Conservation (phyloP, 768 basidiomycete genomes). For the Lactarius trivialis region DNA sequence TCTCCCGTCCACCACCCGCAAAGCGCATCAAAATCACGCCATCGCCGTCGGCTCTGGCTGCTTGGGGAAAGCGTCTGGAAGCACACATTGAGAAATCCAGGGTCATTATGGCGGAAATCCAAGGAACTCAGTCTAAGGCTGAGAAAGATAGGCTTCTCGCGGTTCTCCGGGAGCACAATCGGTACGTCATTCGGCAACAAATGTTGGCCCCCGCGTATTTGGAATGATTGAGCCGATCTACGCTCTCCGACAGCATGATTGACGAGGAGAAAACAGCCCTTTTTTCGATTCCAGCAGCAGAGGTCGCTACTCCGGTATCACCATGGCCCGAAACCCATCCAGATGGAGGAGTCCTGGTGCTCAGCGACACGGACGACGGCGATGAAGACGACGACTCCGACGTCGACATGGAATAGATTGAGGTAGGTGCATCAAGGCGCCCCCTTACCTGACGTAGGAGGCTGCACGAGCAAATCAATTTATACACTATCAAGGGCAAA, state of each 20-base stretch:
- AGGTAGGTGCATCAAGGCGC: slow-evolving; percentile 12
- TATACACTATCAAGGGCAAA: neutral
- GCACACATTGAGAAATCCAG: slow-evolving; percentile 46
- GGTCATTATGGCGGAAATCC: slow-evolving; percentile 40
- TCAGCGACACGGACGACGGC: slow-evolving; percentile 41
- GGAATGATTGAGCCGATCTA: slow-evolving; percentile 6
- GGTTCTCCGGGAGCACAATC: slow-evolving; percentile 42
- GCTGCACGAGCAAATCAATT: neutral
- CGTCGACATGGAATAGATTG: slow-evolving; percentile 5
- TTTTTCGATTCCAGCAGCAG: slow-evolving; percentile 2
- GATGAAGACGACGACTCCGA: slow-evolving; percentile 27
- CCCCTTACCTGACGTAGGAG: neutral
- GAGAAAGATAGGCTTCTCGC: slow-evolving; percentile 42
- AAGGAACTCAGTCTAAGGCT: slow-evolving; percentile 37
- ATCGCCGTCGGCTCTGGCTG: slow-evolving; percentile 31
- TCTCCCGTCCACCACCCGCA: slow-evolving; percentile 15
- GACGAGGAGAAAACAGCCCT: slow-evolving; percentile 29
- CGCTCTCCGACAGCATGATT: slow-evolving; percentile 29
- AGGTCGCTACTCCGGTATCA: neutral
- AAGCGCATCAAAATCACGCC: slow-evolving; percentile 18
- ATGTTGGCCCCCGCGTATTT: slow-evolving; percentile 2
- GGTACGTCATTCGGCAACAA: slow-evolving; percentile 37
- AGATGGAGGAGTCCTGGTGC: slow-evolving; percentile 37
- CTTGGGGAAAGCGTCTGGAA: slow-evolving; percentile 41
- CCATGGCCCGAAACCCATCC: slow-evolving; percentile 41